phyloP scores from a whole-genome alignment of 805 yeast species.

The Torulaspora gathmanii region DNA sequence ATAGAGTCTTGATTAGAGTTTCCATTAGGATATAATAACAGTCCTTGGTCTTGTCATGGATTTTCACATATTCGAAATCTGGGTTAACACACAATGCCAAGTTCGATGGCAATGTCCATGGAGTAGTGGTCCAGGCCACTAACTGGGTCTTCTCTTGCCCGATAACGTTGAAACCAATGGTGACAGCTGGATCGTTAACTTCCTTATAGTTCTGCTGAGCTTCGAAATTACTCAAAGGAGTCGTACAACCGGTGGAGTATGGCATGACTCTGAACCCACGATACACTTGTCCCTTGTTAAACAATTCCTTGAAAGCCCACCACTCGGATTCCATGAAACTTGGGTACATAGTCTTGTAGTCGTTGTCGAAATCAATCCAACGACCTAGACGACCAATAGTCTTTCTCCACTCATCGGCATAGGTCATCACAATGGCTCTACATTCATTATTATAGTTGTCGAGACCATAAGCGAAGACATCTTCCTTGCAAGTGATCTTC shows the following conservation, averaged over 20 bases:
- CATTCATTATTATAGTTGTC: constrained; percentile 93
- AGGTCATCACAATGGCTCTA: constrained; percentile 95
- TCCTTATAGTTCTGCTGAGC: constrained; percentile 98
- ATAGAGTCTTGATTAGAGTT: constrained; percentile 71
- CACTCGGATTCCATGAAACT: constrained; percentile 96
- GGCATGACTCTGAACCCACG: constrained; percentile 98
- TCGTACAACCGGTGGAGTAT: constrained; percentile 93
- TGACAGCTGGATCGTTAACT: constrained; percentile 93
- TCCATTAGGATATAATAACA: constrained; percentile 81
- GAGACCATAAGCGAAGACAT: constrained; percentile 90
- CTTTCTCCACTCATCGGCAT: constrained; percentile 89
- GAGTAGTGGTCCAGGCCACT: constrained; percentile 99
- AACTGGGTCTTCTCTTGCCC: constrained; percentile 78
- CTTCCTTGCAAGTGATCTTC: constrained; percentile 88
- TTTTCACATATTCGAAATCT: constrained; percentile 83
- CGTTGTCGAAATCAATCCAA: constrained; percentile 99
- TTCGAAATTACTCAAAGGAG: constrained; percentile 95
- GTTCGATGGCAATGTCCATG: constrained; percentile 98
- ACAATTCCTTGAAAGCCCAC: constrained; percentile 96
- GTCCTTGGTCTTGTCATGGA: constrained; percentile 81
- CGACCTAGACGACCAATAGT: constrained; percentile 94
- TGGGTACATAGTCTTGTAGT: constrained; percentile 94
- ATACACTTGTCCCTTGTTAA: constrained; percentile 81
- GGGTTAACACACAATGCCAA: constrained; percentile 90
- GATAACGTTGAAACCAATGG: constrained; percentile 77